These are phyloP conservation scores for Diaporthe caulivora DNA, from an alignment of 2,329 filamentous ascomycete genomes.

Conservation along the genomic window DNA sequence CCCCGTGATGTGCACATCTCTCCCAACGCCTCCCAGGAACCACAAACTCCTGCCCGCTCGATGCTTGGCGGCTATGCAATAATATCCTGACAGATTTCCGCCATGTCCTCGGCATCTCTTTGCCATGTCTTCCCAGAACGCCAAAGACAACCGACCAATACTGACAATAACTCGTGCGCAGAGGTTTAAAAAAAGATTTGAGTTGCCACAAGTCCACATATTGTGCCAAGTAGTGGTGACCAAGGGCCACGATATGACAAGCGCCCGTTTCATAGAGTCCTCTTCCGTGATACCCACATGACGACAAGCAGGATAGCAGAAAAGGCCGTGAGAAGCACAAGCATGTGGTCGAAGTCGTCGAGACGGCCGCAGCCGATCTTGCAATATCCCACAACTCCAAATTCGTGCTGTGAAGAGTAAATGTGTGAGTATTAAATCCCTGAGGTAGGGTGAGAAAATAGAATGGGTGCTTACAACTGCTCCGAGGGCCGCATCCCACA, in stretches of 20 bases:
- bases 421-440: background rate
- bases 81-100: background rate
- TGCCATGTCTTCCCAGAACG: background rate
- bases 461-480: slow-evolving; percentile 31
- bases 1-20: background rate
- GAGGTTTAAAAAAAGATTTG: background rate
- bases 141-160: background rate
- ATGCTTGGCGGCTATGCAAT: slow-evolving; percentile 26
- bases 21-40: slow-evolving; percentile 10
- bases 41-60: slow-evolving; percentile 23
- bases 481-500: slow-evolving; percentile 39
- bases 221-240: background rate
- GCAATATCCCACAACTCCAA: slow-evolving; percentile 38
- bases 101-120: background rate
- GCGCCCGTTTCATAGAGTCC: background rate
- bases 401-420: slow-evolving; percentile 27
- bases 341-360: slow-evolving; percentile 37
- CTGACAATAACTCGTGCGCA: background rate
- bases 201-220: background rate
- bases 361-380: slow-evolving; percentile 37
- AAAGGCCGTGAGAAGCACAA: slow-evolving; percentile 34
- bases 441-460: background rate
- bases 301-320: slow-evolving; percentile 26
- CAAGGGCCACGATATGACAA: too few relatives aligned
- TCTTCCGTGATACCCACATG: slow-evolving; percentile 32